Evolutionary conservation across 78 protist genomes (phyloP).

Genomic region (Dictyostelium brefeldianum): DNA sequence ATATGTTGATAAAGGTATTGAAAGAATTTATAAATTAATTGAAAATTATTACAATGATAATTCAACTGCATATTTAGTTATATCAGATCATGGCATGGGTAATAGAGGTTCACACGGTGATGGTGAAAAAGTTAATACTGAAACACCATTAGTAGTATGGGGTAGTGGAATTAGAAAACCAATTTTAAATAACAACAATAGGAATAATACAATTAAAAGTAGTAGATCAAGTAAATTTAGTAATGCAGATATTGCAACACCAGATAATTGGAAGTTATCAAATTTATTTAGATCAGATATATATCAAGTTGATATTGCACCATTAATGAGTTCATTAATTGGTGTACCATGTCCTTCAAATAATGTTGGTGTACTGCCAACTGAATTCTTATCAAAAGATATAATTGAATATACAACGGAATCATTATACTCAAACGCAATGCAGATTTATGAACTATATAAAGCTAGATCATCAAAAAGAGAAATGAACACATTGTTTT

Average conservation of each 20-base stretch:
- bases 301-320: conserved; percentile 92
- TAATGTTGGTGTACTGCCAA: conserved; percentile 89
- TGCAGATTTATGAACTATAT: conserved; percentile 78
- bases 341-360: conserved; percentile 90
- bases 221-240: conserved; percentile 33
- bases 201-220: conserved; percentile 41
- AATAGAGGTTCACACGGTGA: conserved; percentile 93
- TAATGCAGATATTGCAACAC: conserved; percentile 22
- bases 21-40: conserved; percentile 11
- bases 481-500: conserved; percentile 41
- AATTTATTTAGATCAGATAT: conserved; percentile 78
- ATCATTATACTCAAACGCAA: conserved; percentile 67
- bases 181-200: conserved; percentile 9
- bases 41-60: conserved; percentile 82
- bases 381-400: conserved; percentile 54
- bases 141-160: conserved; percentile 93
- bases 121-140: conserved; percentile 91
- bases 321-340: conserved; percentile 86
- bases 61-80: conserved; percentile 88
- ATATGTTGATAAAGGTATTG: conserved; percentile 84
- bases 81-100: conserved; percentile 96
- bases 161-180: conserved; percentile 91
- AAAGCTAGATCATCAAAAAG: conserved; percentile 1
- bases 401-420: conserved; percentile 24
- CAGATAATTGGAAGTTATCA: conserved; percentile 69